Conservation (phyloP, 2,329 filamentous ascomycete species). For the Alternaria triticina region DNA sequence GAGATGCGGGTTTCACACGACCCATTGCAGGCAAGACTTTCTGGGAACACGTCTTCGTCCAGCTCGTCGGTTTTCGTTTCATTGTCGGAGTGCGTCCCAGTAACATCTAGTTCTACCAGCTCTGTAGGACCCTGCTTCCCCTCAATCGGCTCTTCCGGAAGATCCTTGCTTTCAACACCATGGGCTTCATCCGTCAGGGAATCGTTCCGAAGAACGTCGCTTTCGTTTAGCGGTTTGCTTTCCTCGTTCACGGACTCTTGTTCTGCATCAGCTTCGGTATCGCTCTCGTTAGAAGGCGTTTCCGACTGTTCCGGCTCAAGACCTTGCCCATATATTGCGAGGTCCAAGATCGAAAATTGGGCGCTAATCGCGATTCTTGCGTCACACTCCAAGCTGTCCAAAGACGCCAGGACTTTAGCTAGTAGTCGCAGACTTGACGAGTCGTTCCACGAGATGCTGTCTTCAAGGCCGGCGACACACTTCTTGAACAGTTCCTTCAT, state of each 20-base stretch:
- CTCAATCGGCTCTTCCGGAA: not conserved
- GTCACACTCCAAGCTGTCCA: not conserved
- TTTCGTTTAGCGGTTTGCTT: not conserved
- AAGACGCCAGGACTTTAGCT: not conserved
- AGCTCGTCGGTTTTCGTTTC: not conserved
- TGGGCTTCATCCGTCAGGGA: not conserved
- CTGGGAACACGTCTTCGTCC: not conserved
- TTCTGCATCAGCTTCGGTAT: not conserved
- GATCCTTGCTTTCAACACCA: not conserved
- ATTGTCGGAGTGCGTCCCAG: too few species aligned
- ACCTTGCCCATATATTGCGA: not conserved
- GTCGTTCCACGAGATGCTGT: constrained; percentile 1
- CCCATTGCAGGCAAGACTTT: not conserved
- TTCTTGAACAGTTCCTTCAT: not conserved
- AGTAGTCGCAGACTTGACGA: not conserved
- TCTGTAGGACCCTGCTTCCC: not conserved
- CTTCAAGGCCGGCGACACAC: not conserved
- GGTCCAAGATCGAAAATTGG: not conserved
- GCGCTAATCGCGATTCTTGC: not conserved
- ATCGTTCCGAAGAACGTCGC: not conserved
- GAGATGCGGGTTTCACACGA: not conserved
- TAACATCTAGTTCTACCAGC: not conserved
- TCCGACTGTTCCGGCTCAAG: not conserved
- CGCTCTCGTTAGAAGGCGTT: not conserved
- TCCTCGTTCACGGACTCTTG: not conserved